A percentile compares a stretch with the other conserved stretches of the same genome.
Conservation (phyloP, 495 filamentous ascomycete genomes). For the Penicillium canariense region DNA sequence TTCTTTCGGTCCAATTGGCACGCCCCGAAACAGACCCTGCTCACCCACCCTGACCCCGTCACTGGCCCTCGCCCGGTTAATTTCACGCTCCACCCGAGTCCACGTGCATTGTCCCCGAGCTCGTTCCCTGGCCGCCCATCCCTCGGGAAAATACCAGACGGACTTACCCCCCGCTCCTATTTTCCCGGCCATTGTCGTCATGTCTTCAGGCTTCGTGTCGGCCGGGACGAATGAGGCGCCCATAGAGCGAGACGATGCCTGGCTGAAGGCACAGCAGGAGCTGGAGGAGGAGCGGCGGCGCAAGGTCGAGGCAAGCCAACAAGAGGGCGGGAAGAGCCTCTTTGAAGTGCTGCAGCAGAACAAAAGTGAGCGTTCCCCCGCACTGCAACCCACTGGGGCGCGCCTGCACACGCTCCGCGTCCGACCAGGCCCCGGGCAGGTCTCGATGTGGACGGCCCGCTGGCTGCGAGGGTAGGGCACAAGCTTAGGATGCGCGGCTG, state of each 20-base stretch:
- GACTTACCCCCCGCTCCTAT: too few relatives aligned
- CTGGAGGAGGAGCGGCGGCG: conserved; percentile 65
- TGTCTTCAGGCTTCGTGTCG: conserved; percentile 90
- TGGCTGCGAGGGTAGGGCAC: background rate
- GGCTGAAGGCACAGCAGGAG: conserved; percentile 73
- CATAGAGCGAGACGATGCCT: conserved; percentile 63
- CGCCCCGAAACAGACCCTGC: too few relatives aligned
- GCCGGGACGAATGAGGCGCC: conserved; percentile 71
- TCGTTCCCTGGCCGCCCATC: too few relatives aligned
- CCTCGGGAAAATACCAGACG: background rate
- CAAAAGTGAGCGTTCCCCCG: conserved; percentile 64
- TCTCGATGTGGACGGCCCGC: too few relatives aligned
- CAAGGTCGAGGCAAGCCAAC: conserved; percentile 56
- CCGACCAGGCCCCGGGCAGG: too few relatives aligned
- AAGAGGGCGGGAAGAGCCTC: conserved; percentile 67
- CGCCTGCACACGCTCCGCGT: too few relatives aligned
- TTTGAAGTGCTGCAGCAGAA: conserved; percentile 89
- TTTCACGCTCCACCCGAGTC: conserved; percentile 9
- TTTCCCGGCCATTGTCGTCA: conserved; percentile 35
- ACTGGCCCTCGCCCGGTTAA: conserved; percentile 19
- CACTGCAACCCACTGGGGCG: too few relatives aligned
- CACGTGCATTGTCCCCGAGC: too few relatives aligned
- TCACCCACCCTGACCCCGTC: background rate
- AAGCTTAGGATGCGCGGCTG: conserved; percentile 30
- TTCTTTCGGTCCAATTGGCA: conserved; percentile 14